Evolutionary conservation across 768 basidiomycete genomes (phyloP).

Genomic region (Russula sp.): DNA sequence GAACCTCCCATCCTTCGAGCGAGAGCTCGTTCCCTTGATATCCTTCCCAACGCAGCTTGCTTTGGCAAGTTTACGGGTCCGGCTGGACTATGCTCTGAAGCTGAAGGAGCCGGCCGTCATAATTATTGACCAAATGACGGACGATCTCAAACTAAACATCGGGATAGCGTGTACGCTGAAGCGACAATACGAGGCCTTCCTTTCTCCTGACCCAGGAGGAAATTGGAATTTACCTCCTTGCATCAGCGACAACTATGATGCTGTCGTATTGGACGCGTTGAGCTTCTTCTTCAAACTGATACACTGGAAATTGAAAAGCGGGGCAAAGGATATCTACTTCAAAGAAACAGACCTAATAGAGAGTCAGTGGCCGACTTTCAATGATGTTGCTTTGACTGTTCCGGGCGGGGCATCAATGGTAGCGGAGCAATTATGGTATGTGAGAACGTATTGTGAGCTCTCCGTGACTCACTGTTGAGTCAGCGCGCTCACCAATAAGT

Average conservation of each 20-base stretch:
- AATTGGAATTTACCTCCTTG: slow-evolving; percentile 88
- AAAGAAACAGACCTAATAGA: slow-evolving; percentile 98
- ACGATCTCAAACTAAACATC: slow-evolving; percentile 86
- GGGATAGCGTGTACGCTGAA: slow-evolving; percentile 93
- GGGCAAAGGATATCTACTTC: slow-evolving; percentile 87
- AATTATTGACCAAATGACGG: slow-evolving; percentile 90
- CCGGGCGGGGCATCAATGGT: slow-evolving; percentile 84
- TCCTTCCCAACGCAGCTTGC: slow-evolving; percentile 96
- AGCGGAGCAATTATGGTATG: slow-evolving; percentile 93
- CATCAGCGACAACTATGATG: slow-evolving; percentile 86
- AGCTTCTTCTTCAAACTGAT: slow-evolving; percentile 89
- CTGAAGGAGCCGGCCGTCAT: slow-evolving; percentile 83
- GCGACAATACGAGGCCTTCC: slow-evolving; percentile 87
- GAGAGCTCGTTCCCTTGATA: slow-evolving; percentile 83
- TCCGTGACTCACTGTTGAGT: background rate
- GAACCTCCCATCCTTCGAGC: slow-evolving; percentile 88
- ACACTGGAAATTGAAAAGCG: slow-evolving; percentile 94
- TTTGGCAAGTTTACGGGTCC: slow-evolving; percentile 83
- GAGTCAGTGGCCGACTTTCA: slow-evolving; percentile 92
- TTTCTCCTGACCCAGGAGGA: slow-evolving; percentile 77
- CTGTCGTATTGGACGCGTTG: slow-evolving; percentile 80
- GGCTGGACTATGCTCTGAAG: slow-evolving; percentile 83
- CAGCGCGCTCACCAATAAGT: slow-evolving; percentile 86
- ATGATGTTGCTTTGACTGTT: slow-evolving; percentile 84
- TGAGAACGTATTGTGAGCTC: slow-evolving; percentile 1